A percentile compares a stretch with the other conserved stretches of the same genome.
These are phyloP conservation scores for Metarhizium guizhouense DNA, from an alignment of 2,329 filamentous ascomycete genomes.

Conservation along the genomic window DNA sequence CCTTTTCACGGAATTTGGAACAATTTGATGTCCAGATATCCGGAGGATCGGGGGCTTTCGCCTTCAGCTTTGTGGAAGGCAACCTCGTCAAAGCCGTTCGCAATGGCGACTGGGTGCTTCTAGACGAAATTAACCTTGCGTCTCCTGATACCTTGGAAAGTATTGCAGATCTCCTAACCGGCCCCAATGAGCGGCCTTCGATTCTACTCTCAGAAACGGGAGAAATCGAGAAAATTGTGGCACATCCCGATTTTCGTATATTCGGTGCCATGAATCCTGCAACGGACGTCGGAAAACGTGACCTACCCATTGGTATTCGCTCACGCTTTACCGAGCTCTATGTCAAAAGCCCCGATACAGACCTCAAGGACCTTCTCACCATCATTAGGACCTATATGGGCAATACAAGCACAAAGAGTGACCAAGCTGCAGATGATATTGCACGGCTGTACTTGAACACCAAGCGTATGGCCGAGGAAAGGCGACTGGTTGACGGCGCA, in stretches of 20 bases:
- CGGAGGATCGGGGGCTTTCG: slow-evolving; percentile 65
- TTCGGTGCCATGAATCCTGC: slow-evolving; percentile 99
- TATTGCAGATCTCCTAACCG: slow-evolving; percentile 78
- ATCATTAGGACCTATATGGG: slow-evolving; percentile 87
- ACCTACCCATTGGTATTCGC: slow-evolving; percentile 78
- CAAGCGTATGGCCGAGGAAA: slow-evolving; percentile 70
- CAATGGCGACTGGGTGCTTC: slow-evolving; percentile 92
- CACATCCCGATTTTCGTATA: slow-evolving; percentile 87
- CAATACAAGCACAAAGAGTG: slow-evolving; percentile 59
- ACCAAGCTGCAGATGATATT: slow-evolving; percentile 69
- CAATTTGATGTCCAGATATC: slow-evolving; percentile 75
- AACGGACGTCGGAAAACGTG: slow-evolving; percentile 92
- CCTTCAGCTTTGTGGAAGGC: slow-evolving; percentile 92
- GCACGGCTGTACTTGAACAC: slow-evolving; percentile 82
- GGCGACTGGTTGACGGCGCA: slow-evolving; percentile 78
- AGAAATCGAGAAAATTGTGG: slow-evolving; percentile 80
- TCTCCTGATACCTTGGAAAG: slow-evolving; percentile 92
- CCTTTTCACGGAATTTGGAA: slow-evolving; percentile 64
- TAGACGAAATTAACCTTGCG: slow-evolving; percentile 96
- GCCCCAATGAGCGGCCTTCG: slow-evolving; percentile 63
- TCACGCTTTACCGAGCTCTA: slow-evolving; percentile 95
- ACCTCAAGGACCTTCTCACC: slow-evolving; percentile 75
- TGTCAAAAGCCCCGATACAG: slow-evolving; percentile 80
- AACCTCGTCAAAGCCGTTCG: slow-evolving; percentile 93
- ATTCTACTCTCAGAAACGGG: slow-evolving; percentile 89